A percentile compares a stretch with the other conserved stretches of the same genome.
phyloP scores from a whole-genome alignment of 257 asterid genomes.

The Nicotiana undulata region DNA sequence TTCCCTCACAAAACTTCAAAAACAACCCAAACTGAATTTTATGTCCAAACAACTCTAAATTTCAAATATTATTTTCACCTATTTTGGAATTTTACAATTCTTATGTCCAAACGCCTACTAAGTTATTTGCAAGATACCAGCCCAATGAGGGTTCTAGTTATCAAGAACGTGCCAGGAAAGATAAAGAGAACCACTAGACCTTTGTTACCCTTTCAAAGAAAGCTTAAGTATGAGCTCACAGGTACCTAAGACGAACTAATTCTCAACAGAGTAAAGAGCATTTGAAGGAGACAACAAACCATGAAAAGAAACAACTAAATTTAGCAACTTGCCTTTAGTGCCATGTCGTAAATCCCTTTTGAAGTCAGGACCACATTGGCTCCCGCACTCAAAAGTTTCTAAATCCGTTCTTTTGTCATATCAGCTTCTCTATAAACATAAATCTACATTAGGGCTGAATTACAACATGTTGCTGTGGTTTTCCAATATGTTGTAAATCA shows the following conservation, averaged over 20 bases:
- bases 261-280: too few relatives aligned
- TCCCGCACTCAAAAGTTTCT: conserved; percentile 87
- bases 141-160: background rate
- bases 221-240: background rate
- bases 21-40: too few relatives aligned
- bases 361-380: conserved; percentile 94
- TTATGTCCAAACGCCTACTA: too few relatives aligned
- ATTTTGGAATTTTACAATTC: too few relatives aligned
- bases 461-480: background rate
- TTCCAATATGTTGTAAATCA: background rate
- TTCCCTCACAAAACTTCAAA: too few relatives aligned
- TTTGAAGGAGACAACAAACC: background rate
- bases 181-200: background rate
- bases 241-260: too few relatives aligned
- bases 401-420: conserved; percentile 92
- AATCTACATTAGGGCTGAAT: too few relatives aligned
- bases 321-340: too few relatives aligned
- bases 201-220: background rate
- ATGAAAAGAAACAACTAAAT: background rate
- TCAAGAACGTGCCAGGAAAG: background rate
- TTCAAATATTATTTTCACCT: too few relatives aligned
- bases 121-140: background rate
- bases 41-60: too few relatives aligned
- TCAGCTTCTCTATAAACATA: conserved; percentile 76
- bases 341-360: conserved; percentile 98